Percentiles rank a stretch among this genome's conserved stretches.
Evolutionary conservation across 225 moss, liverwort and hornwort genomes (phyloP).

Genomic region (Rhytidiadelphus loreus): DNA sequence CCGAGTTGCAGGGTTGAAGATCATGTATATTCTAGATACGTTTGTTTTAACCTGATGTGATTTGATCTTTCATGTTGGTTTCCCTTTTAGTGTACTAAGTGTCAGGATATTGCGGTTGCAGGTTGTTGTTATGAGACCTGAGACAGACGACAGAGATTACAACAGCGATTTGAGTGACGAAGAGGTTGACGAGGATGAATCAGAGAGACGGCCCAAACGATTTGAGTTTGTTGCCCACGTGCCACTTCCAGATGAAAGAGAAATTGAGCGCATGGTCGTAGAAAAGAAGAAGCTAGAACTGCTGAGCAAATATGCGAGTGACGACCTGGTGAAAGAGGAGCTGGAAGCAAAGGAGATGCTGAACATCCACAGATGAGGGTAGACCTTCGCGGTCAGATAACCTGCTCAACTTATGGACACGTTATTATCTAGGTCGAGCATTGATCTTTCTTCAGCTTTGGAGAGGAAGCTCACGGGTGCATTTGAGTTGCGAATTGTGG

Average conservation of each 20-base stretch:
- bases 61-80: neutral
- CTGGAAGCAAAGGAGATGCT: conserved; percentile 89
- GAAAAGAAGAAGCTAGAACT: conserved; percentile 98
- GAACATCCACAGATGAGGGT: conserved; percentile 76
- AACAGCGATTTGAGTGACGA: conserved; percentile 53
- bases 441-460: neutral
- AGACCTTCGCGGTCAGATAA: neutral
- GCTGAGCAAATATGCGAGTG: conserved; percentile 88
- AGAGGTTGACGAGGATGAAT: conserved; percentile 37
- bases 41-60: neutral
- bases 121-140: conserved; percentile 51
- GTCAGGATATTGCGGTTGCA: conserved; percentile 5
- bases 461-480: neutral
- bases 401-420: neutral
- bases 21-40: neutral
- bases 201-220: conserved; percentile 40
- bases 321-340: conserved; percentile 72
- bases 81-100: neutral
- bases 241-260: conserved; percentile 91
- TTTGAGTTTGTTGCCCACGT: conserved; percentile 93
- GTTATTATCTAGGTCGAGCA: neutral
- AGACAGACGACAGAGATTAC: conserved; percentile 47
- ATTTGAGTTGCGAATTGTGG: neutral
- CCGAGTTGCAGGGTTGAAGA: neutral
- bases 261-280: conserved; percentile 95